Conservation (phyloP, 805 yeast genomes). For the Starmerella riodocensis region DNA sequence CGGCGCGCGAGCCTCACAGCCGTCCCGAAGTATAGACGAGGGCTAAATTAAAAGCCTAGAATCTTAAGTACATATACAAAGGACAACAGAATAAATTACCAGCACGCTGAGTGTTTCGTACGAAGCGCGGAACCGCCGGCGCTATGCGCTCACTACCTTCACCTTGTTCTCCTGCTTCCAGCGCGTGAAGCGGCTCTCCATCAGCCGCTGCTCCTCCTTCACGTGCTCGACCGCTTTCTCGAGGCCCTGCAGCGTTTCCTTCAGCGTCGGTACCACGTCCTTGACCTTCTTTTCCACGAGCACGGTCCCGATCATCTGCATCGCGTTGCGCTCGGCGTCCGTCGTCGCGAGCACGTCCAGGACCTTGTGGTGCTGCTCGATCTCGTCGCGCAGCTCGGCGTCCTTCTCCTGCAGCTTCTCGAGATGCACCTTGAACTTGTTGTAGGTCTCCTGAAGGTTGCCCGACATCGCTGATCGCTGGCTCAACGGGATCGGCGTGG, state of each 20-base stretch:
- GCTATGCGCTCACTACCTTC: slow-evolving; percentile 31
- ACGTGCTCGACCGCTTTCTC: slow-evolving; percentile 31
- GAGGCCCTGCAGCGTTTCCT: slow-evolving; percentile 42
- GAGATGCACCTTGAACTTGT: slow-evolving; percentile 28
- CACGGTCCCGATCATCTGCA: slow-evolving; percentile 89
- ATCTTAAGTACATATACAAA: neutral
- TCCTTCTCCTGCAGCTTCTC: slow-evolving; percentile 29
- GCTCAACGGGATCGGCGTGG: no score
- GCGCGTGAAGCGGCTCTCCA: slow-evolving; percentile 33
- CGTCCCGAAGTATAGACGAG: no score
- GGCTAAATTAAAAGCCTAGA: neutral
- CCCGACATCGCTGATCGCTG: no score
- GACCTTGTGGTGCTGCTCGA: slow-evolving; percentile 40
- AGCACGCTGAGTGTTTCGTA: neutral
- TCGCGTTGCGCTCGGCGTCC: slow-evolving; percentile 58
- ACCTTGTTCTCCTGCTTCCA: slow-evolving; percentile 43
- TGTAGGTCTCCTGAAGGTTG: slow-evolving; percentile 30
- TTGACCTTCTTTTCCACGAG: slow-evolving; percentile 68
- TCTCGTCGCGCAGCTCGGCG: slow-evolving; percentile 31
- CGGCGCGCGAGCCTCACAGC: no score
- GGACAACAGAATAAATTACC: neutral
- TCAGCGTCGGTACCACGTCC: slow-evolving; percentile 55
- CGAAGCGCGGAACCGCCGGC: neutral
- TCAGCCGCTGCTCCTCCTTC: slow-evolving; percentile 30
- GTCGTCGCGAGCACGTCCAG: slow-evolving; percentile 41